These are phyloP conservation scores for Metschnikowia vanudenii DNA, from an alignment of 805 yeast species.

Conservation along the genomic window DNA sequence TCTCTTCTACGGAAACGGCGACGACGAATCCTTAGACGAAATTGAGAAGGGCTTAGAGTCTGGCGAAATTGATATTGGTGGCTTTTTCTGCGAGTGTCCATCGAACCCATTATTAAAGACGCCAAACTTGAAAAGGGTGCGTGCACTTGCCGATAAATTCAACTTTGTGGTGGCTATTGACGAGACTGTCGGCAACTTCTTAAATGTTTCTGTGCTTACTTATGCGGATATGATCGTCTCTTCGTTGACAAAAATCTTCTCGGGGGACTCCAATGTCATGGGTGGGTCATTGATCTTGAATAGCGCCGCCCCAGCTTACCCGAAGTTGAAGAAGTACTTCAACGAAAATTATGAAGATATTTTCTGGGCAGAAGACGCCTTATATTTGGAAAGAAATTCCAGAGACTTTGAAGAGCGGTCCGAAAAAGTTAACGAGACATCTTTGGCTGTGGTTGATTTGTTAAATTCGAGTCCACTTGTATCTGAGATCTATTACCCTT, in stretches of 20 bases:
- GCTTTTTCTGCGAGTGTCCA: constrained; percentile 90
- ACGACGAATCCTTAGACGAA: constrained; percentile 61
- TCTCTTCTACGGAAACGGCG: constrained; percentile 82
- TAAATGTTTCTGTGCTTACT: constrained; percentile 77
- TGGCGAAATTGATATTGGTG: constrained; percentile 60
- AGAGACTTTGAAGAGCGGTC: constrained; percentile 78
- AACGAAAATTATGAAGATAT: constrained; percentile 60
- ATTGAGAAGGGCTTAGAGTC: constrained; percentile 57
- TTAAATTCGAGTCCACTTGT: constrained; percentile 53
- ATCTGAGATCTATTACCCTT: constrained; percentile 71
- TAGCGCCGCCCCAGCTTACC: constrained; percentile 54
- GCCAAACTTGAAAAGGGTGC: constrained; percentile 68
- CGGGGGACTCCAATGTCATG: constrained; percentile 95
- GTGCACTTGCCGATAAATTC: constrained; percentile 63
- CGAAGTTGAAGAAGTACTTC: constrained; percentile 48
- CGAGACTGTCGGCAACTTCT: constrained; percentile 91
- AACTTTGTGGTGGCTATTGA: constrained; percentile 82
- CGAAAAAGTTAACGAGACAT: constrained; percentile 51
- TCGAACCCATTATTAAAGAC: constrained; percentile 89
- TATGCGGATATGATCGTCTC: constrained; percentile 85
- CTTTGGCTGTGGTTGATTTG: constrained; percentile 53
- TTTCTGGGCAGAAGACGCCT: constrained; percentile 93
- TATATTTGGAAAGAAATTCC: constrained; percentile 87
- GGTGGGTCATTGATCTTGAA: constrained; percentile 87
- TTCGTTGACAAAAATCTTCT: constrained; percentile 86